Evolutionary conservation across 257 asterid species (phyloP).

Genomic region (Solanum sitiens): DNA sequence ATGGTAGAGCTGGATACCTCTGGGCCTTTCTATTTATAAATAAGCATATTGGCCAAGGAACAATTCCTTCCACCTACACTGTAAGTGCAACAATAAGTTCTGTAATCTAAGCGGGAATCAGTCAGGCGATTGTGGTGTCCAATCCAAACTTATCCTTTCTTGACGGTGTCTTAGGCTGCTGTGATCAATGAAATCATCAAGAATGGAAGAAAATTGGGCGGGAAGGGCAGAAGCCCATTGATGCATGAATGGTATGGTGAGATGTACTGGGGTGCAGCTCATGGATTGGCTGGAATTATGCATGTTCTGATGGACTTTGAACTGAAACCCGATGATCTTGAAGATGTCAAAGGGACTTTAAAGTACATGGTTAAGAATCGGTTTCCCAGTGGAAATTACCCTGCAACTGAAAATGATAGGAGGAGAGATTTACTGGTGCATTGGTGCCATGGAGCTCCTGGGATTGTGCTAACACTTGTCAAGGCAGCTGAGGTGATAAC

Average conservation of each 20-base stretch:
- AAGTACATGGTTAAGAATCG: slow-evolving; percentile 48
- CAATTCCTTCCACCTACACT: slow-evolving; percentile 33
- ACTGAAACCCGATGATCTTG: slow-evolving; percentile 37
- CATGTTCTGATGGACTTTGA: slow-evolving; percentile 46
- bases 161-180: slow-evolving; percentile 19
- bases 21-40: slow-evolving; percentile 59
- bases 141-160: background rate
- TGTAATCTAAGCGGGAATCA: background rate
- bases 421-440: slow-evolving; percentile 49
- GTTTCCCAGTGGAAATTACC: slow-evolving; percentile 59
- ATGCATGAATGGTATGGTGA: slow-evolving; percentile 63
- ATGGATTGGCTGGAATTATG: slow-evolving; percentile 74
- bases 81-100: slow-evolving; percentile 12
- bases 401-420: slow-evolving; percentile 48
- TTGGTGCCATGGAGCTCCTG: slow-evolving; percentile 90
- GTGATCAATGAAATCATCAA: slow-evolving; percentile 35
- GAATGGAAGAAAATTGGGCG: slow-evolving; percentile 47
- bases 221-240: slow-evolving; percentile 33
- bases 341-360: slow-evolving; percentile 57
- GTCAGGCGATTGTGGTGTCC: background rate
- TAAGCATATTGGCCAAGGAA: slow-evolving; percentile 40
- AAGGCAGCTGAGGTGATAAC: slow-evolving; percentile 63
- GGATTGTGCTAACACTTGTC: slow-evolving; percentile 55
- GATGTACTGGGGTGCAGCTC: slow-evolving; percentile 85
- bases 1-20: slow-evolving; percentile 66